Evolutionary conservation across 2,329 filamentous ascomycete genomes (phyloP), one percentile per base, ranked within the genome.

Genomic region (Ceratocystiopsis minuta): DNA sequence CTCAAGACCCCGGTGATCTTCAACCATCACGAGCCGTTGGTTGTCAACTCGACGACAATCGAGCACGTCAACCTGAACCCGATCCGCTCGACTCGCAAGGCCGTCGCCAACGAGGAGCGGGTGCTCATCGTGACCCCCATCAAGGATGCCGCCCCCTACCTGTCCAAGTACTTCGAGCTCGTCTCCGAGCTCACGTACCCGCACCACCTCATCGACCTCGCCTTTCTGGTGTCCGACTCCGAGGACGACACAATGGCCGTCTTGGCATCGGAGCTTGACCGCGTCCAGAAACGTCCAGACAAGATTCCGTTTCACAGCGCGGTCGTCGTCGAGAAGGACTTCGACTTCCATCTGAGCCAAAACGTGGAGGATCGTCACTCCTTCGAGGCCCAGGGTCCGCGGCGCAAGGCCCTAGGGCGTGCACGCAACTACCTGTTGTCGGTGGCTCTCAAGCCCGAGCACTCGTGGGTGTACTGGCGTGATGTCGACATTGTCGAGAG

Each of bases 391-490:
- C 90, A 98, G 56, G 90, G 79, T 1, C 87, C 88, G 6, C 75
- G 90, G 48, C 77, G 90, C 50, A 96, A 88, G 63, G 76, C 80
- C 33, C 87, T 98, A 73, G 90, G 81, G 37, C 77, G 72, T 51
- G 90, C 90, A 24, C 75, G 90, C 52, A 98, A 98, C 59, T 98
- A 93, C 59, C 68, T 98, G 16, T 72, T 98, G 2, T 74, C 77
- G 31, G 69, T 84, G 0, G 80, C 90, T 3, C 57, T 98, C 53
- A 93, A 92, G 64, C 77, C 86, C 0, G 86, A 96, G 47, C 90
- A 98, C 57, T 88, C 86, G 10, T 98, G 90, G 90, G 87, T 96
- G 10, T 96, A 95, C 60, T 98, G 90, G 90, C 76, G 90, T 46
- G 90, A 98, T 58, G 87, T 94, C 39, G 90, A 98, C 59, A 95